A percentile compares a stretch with the other conserved stretches of the same genome.
Evolutionary conservation across 352 stramenopile species (phyloP).

Genomic region (Halophytophthora polymorphica): DNA sequence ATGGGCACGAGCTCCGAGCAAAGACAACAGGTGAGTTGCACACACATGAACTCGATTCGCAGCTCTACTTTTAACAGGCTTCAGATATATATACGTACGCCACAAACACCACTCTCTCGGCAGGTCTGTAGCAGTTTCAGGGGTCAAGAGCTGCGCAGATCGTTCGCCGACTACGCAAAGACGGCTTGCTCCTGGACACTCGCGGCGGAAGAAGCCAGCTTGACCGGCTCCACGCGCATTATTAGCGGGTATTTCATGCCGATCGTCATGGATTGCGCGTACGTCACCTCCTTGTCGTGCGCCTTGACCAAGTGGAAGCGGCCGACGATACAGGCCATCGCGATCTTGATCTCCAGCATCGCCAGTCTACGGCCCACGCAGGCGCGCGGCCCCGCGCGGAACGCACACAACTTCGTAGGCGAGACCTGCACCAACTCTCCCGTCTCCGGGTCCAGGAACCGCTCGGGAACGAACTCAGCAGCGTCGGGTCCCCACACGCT

Average conservation of each 20-base stretch:
- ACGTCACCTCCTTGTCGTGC: conserved; percentile 7
- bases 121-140: too few relatives aligned
- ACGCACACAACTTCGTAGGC: conserved; percentile 27
- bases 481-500: conserved; percentile 40
- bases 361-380: conserved; percentile 40
- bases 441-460: conserved; percentile 25
- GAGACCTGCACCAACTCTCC: conserved; percentile 13
- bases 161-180: too few relatives aligned
- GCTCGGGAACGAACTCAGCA: conserved; percentile 36
- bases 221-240: conserved; percentile 4
- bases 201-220: too few relatives aligned
- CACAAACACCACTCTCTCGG: too few relatives aligned
- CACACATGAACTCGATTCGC: too few relatives aligned
- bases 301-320: conserved; percentile 26
- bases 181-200: too few relatives aligned
- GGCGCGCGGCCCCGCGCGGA: conserved; percentile 33
- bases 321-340: conserved; percentile 25
- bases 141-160: too few relatives aligned
- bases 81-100: too few relatives aligned
- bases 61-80: too few relatives aligned
- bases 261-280: conserved; percentile 9
- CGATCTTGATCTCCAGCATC: conserved; percentile 42
- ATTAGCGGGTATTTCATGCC: conserved; percentile 17
- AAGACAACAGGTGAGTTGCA: too few relatives aligned
- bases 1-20: too few relatives aligned